These are phyloP conservation scores for Fraxinus angustifolia DNA, from an alignment of 305 asterid species.

Conservation along the genomic window DNA sequence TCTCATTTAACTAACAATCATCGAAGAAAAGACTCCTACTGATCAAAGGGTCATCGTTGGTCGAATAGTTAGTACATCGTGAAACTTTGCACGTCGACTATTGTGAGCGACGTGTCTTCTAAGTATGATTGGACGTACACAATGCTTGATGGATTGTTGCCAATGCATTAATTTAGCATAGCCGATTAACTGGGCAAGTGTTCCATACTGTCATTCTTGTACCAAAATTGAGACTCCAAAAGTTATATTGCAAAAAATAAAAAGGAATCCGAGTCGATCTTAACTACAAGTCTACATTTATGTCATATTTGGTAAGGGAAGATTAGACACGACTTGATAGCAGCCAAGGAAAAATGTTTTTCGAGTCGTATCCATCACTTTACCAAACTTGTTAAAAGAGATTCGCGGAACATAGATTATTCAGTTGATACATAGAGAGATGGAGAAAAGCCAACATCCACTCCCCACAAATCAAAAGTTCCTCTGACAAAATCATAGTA, in stretches of 20 bases:
- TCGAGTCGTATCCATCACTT: neutral
- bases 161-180: neutral
- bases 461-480: slow-evolving; percentile 79
- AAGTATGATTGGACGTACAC: neutral
- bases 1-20: too few species aligned
- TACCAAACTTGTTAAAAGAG: too few species aligned
- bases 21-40: neutral
- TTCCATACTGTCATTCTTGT: neutral
- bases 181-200: neutral
- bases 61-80: neutral
- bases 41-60: neutral
- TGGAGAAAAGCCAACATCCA: slow-evolving; percentile 43
- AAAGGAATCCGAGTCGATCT: neutral
- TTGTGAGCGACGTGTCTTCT: neutral
- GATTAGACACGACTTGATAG: neutral
- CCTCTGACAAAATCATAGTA: slow-evolving; percentile 79
- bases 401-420: too few species aligned
- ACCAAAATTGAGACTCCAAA: neutral
- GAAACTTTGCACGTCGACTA: neutral
- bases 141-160: neutral
- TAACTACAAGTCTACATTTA: neutral
- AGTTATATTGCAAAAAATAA: neutral
- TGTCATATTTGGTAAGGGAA: neutral
- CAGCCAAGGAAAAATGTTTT: too few species aligned
- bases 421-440: slow-evolving; percentile 60